Evolutionary conservation across 345 rosid genomes (phyloP).

Genomic region (Passiflora organensis): DNA sequence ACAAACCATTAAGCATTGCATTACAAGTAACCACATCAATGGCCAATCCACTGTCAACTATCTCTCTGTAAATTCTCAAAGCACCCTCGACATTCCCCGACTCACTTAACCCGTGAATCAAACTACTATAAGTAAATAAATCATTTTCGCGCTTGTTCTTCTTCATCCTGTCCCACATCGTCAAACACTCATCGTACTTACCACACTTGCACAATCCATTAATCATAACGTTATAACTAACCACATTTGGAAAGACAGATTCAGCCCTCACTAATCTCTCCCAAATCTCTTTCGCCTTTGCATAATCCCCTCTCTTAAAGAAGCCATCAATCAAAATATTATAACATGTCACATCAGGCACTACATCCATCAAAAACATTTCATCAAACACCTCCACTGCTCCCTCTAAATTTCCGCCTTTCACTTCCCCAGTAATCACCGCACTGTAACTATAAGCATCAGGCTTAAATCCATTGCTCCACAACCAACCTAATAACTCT

Average conservation of each 20-base stretch:
- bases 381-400: conserved; percentile 76
- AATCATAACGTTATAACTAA: conserved; percentile 79
- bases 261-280: conserved; percentile 45
- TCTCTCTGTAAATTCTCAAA: conserved; percentile 51
- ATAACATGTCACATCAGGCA: conserved; percentile 61
- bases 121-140: conserved; percentile 57
- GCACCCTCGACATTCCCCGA: conserved; percentile 66
- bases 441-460: conserved; percentile 60
- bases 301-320: conserved; percentile 46
- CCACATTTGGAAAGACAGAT: conserved; percentile 61
- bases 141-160: conserved; percentile 59
- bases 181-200: conserved; percentile 55
- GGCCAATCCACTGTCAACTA: conserved; percentile 45
- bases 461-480: conserved; percentile 48
- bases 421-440: conserved; percentile 44
- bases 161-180: conserved; percentile 77
- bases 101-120: conserved; percentile 60
- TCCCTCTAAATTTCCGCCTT: conserved; percentile 45
- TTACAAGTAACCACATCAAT: conserved; percentile 72
- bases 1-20: conserved; percentile 72
- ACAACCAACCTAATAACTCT: conserved; percentile 50
- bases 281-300: conserved; percentile 56
- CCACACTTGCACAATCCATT: conserved; percentile 74
- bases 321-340: conserved; percentile 70
- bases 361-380: conserved; percentile 54